Evolutionary conservation across 169 alveolate species (phyloP), one percentile per base, ranked within the genome.

Genomic region (Cryptosporidium andersoni): DNA sequence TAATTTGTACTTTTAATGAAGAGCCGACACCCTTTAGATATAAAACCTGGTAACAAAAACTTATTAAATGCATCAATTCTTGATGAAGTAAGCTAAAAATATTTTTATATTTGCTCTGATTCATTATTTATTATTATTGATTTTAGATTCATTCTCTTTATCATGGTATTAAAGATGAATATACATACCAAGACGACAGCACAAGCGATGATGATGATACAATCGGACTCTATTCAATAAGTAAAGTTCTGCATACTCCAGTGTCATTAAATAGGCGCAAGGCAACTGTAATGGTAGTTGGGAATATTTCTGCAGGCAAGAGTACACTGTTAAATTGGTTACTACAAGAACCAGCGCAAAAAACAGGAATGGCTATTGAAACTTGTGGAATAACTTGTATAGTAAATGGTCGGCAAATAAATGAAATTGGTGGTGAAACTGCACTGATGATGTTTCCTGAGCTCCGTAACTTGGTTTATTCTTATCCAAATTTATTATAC

Each of bases 261-360:
- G 81, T 66, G 47, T 66, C 62, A 16, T 37, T 82, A 16, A 42
- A 88, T 25, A 48, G 88, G 56, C 64, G 89, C 37, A 85, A 82
- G 52, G 80, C 91, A 14, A 85, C 90, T 5, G 95, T 92, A 0
- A 67, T 92, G 93, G 82, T 92, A 4, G 80, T 92, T 51, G 95
- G 95, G 2, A 92, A 91, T 66, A 91, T 91, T 7, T 92, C 95
- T 12, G 92, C 95, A 40, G 95, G 95, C 4, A 92, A 92, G 53
- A 89, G 93, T 12, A 91, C 95, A 25, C 80, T 92, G 51, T 90
- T 92, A 25, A 92, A 91, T 62, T 92, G 95, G 94, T 82, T 90
- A 56, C 81, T 90, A 39, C 93, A 89, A 56, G 91, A 90, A 16
- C 82, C 89, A 34, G 56, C 91, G 6, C 92, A 92, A 47, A 91